Percentiles rank a stretch among this genome's conserved stretches.
These are phyloP conservation scores for Debaryomyces fabryi DNA, from an alignment of 1,139 yeast species.

Conservation along the genomic window DNA sequence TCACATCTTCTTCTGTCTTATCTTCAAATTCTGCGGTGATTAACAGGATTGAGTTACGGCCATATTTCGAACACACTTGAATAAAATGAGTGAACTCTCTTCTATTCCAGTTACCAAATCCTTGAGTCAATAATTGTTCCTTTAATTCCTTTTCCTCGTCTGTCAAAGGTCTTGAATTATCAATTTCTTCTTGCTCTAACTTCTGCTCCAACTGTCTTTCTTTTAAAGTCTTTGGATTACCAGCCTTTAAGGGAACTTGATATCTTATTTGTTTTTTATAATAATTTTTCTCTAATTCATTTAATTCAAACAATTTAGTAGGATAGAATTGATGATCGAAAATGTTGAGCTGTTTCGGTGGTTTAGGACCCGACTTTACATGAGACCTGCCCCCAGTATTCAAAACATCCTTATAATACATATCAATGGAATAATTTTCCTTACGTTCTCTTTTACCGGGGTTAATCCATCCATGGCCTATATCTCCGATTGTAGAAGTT, in stretches of 20 bases:
- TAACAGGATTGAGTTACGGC: slow-evolving; percentile 62
- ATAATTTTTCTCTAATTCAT: slow-evolving; percentile 67
- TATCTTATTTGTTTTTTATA: slow-evolving; percentile 55
- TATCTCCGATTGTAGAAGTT: slow-evolving; percentile 38
- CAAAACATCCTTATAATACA: slow-evolving; percentile 76
- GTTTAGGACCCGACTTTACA: slow-evolving; percentile 53
- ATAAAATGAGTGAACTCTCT: slow-evolving; percentile 73
- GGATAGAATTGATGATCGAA: slow-evolving; percentile 79
- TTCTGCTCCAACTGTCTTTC: slow-evolving; percentile 56
- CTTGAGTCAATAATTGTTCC: slow-evolving; percentile 55
- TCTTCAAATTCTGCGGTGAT: slow-evolving; percentile 68
- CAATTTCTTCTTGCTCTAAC: slow-evolving; percentile 63
- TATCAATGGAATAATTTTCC: slow-evolving; percentile 76
- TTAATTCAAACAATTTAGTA: slow-evolving; percentile 57
- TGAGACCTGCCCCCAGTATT: slow-evolving; percentile 63
- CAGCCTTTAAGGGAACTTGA: slow-evolving; percentile 51
- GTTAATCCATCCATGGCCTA: slow-evolving; percentile 65
- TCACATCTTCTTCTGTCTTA: slow-evolving; percentile 68
- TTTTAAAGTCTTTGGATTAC: slow-evolving; percentile 42
- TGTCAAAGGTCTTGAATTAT: slow-evolving; percentile 64
- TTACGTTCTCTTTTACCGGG: slow-evolving; percentile 80
- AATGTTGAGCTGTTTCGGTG: slow-evolving; percentile 69
- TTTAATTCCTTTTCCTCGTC: slow-evolving; percentile 67
- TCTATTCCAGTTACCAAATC: slow-evolving; percentile 70
- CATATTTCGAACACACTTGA: slow-evolving; percentile 61